Conservation (phyloP, 2,329 filamentous ascomycete species). For the Albifimbria verrucaria region DNA sequence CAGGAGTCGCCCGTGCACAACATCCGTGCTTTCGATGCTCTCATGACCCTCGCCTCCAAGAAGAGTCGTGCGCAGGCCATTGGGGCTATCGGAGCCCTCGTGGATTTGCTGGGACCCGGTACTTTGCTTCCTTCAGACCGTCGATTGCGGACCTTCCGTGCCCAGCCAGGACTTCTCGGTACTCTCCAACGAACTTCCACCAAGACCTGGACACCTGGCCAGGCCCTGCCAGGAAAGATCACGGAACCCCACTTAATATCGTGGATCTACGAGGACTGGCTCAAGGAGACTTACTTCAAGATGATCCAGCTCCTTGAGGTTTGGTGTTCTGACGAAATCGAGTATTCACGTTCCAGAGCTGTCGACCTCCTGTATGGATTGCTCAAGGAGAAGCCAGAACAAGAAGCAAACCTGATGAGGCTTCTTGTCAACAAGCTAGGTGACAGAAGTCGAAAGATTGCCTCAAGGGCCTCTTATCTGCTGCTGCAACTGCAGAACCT, state of each 20-base stretch:
- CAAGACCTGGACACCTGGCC: slow-evolving; percentile 62
- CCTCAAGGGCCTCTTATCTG: slow-evolving; percentile 88
- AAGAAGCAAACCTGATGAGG: slow-evolving; percentile 89
- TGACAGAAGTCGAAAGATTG: slow-evolving; percentile 92
- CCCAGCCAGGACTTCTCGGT: slow-evolving; percentile 73
- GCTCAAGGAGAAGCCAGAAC: slow-evolving; percentile 92
- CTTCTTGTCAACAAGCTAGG: slow-evolving; percentile 95
- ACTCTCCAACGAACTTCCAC: slow-evolving; percentile 61
- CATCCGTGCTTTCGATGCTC: slow-evolving; percentile 79
- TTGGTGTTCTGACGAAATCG: slow-evolving; percentile 94
- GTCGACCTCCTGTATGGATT: slow-evolving; percentile 90
- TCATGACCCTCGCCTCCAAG: slow-evolving; percentile 83
- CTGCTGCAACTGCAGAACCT: slow-evolving; percentile 85
- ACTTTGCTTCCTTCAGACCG: slow-evolving; percentile 79
- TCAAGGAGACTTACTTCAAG: slow-evolving; percentile 92
- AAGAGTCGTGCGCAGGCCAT: slow-evolving; percentile 91
- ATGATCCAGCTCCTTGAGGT: slow-evolving; percentile 86
- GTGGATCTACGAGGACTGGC: slow-evolving; percentile 93
- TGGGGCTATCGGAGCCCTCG: slow-evolving; percentile 85
- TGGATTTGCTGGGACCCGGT: slow-evolving; percentile 90
- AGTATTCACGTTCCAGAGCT: slow-evolving; percentile 83
- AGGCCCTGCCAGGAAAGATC: slow-evolving; percentile 69
- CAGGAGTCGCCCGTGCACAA: slow-evolving; percentile 97
- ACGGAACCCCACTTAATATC: slow-evolving; percentile 75
- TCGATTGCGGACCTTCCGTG: slow-evolving; percentile 74